A percentile compares a stretch with the other conserved stretches of the same genome.
These are phyloP conservation scores for Ogataea neopini DNA, from an alignment of 805 yeast species.

Conservation along the genomic window DNA sequence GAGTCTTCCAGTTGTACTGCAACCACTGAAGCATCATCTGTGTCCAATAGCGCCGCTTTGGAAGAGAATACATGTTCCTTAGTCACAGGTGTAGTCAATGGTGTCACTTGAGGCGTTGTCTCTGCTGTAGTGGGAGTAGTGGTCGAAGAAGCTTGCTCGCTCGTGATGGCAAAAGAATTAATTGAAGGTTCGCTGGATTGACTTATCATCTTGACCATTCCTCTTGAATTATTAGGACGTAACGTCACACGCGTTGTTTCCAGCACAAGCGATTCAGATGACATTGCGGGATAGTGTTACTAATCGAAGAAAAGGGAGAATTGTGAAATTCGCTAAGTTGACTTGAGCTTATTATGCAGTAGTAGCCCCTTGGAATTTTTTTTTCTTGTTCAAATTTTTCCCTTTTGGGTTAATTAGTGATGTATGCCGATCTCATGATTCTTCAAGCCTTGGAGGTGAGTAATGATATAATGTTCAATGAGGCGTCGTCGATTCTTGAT, in stretches of 20 bases:
- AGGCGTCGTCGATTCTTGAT: too few relatives aligned
- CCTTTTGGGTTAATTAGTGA: conserved; percentile 1
- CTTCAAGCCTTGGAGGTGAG: too few relatives aligned
- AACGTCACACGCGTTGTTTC: conserved; percentile 1
- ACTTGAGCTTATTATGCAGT: background rate
- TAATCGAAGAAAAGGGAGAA: background rate
- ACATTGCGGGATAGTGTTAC: background rate
- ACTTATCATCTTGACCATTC: conserved; percentile 1
- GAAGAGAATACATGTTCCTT: too few relatives aligned
- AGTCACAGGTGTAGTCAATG: background rate
- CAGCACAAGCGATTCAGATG: conserved; percentile 2
- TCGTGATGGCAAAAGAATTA: background rate
- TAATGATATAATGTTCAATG: too few relatives aligned
- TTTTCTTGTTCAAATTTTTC: background rate
- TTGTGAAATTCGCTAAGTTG: background rate
- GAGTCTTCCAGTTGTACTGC: conserved; percentile 5
- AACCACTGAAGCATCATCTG: background rate
- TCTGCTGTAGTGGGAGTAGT: background rate
- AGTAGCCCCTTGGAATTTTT: conserved; percentile 2
- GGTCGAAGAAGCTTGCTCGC: background rate
- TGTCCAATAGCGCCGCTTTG: background rate
- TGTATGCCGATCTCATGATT: background rate
- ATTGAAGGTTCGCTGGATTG: background rate
- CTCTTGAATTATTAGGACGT: conserved; percentile 1
- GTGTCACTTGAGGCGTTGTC: background rate